Evolutionary conservation across 2,329 filamentous ascomycete genomes (phyloP).

Genomic region (Sporothrix variecibatus): DNA sequence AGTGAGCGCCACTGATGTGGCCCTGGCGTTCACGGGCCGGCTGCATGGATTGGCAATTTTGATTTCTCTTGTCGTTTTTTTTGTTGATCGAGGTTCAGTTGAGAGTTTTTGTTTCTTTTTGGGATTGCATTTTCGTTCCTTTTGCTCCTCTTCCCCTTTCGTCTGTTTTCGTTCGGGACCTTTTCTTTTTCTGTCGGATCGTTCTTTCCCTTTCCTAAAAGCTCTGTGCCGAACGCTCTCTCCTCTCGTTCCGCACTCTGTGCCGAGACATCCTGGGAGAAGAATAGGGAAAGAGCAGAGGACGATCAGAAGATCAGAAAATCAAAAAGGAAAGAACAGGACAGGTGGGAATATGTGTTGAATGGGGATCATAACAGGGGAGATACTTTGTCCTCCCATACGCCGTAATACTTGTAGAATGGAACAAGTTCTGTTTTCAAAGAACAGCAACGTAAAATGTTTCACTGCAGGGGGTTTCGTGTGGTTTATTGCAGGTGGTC

Average conservation of each 20-base stretch:
- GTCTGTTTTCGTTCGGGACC: not conserved
- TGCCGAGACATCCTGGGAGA: not conserved
- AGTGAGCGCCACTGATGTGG: slow-evolving; percentile 17
- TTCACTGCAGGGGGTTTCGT: slow-evolving; percentile 23
- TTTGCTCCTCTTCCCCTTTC: not conserved
- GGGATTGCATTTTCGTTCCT: not conserved
- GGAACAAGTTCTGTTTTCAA: not conserved
- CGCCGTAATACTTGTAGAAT: not conserved
- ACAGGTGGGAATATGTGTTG: not conserved
- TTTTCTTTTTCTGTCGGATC: not conserved
- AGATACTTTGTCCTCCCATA: not conserved
- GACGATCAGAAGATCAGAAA: not conserved
- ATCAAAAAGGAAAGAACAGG: not conserved
- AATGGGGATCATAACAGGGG: not conserved
- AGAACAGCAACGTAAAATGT: not conserved
- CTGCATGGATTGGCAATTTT: slow-evolving; percentile 19
- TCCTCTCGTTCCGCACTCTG: not conserved
- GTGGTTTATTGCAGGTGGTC: slow-evolving; percentile 12
- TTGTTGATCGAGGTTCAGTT: not conserved
- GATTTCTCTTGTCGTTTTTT: not conserved
- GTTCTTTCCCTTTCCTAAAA: not conserved
- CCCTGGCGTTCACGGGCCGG: slow-evolving; percentile 16
- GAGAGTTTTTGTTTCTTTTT: not conserved
- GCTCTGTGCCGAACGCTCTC: not conserved
- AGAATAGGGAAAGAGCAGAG: slow-evolving; percentile 7